phyloP scores from a whole-genome alignment of 2,329 filamentous ascomycete species.

The Zarea fungicola region DNA sequence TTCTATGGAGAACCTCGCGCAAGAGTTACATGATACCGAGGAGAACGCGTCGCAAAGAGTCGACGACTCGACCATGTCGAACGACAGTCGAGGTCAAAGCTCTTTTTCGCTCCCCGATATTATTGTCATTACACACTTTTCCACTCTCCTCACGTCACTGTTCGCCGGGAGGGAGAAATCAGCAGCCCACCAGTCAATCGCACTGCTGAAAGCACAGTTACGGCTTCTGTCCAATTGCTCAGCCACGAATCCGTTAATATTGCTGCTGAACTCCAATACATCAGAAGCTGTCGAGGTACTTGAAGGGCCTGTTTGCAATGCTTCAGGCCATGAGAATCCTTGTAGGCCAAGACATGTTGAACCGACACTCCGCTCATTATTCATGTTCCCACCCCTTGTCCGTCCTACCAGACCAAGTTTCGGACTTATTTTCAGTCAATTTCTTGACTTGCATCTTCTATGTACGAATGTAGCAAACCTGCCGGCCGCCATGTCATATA shows the following conservation, averaged over 20 bases:
- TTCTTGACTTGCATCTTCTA: slow-evolving; percentile 51
- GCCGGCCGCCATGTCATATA: slow-evolving; percentile 14
- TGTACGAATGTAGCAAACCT: slow-evolving; percentile 39
- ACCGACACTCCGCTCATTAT: neutral
- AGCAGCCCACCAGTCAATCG: slow-evolving; percentile 44
- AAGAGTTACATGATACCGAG: slow-evolving; percentile 35
- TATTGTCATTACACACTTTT: slow-evolving; percentile 52
- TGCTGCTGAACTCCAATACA: slow-evolving; percentile 50
- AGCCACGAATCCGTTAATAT: slow-evolving; percentile 40
- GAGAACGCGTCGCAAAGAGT: too few relatives aligned
- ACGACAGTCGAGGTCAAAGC: neutral
- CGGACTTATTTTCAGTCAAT: slow-evolving; percentile 49
- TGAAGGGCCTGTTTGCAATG: neutral
- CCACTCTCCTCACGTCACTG: slow-evolving; percentile 44
- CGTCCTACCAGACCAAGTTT: slow-evolving; percentile 37
- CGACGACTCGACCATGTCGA: too few relatives aligned
- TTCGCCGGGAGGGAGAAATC: slow-evolving; percentile 44
- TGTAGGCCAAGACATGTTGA: neutral
- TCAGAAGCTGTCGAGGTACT: neutral
- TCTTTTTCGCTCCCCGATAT: slow-evolving; percentile 32
- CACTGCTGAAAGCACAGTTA: slow-evolving; percentile 42
- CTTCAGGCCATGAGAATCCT: neutral
- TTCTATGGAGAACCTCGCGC: neutral
- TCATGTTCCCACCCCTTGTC: neutral
- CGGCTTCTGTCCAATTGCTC: slow-evolving; percentile 39